Evolutionary conservation across 2,329 filamentous ascomycete genomes (phyloP), one percentile per base, ranked within the genome.

Genomic region (Sclerotinia sclerotiorum): DNA sequence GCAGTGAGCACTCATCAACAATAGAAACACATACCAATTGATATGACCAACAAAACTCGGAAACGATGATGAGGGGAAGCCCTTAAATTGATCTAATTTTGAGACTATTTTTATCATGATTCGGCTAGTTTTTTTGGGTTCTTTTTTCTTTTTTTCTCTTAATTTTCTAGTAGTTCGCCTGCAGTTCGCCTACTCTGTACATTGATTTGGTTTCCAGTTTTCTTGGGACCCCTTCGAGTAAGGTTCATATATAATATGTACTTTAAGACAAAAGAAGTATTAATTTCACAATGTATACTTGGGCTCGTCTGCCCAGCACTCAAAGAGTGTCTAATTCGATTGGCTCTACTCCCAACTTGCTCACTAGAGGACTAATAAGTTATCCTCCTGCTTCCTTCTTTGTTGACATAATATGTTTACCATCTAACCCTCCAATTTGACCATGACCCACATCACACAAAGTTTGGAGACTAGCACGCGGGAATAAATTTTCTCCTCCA

Each of bases 71-170:
- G 42, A 19, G 27, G 15, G 42, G 27, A 48, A 17, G 49, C 7
- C 39, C 39, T 42, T 42, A 42, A 21, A 24, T 48, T 27, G 42
- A 27, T 60, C 39, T 32, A 46, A 60, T 29, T 29, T 52, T 52
- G 24, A 52, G 57, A 46, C 57, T 60, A 29, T 29, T 29, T 48
- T 61, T 32, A 29, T 29, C 56, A 60, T 60, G 56, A 60, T 15
- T 52, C 49, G 44, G 44, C 6, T 49, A 15, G 39, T 42, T 15
- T 15, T 15, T 42, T 42, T 42, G 5, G 35, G 8, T 35, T 35
- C 8, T 10, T 35, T 35, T 1, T 35, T 35, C 32, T 6, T 35
- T 35, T 35, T 29, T 29, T 29, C 29, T 29, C 35, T 11, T 49
- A 48, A 27, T n/a, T 35, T 10, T 13, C 27, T 51, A 24, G 60